A percentile compares a stretch with the other conserved stretches of the same genome.
phyloP scores from a whole-genome alignment of 148 eudicot genomes.

The Amaranthus hypochondriacus region DNA sequence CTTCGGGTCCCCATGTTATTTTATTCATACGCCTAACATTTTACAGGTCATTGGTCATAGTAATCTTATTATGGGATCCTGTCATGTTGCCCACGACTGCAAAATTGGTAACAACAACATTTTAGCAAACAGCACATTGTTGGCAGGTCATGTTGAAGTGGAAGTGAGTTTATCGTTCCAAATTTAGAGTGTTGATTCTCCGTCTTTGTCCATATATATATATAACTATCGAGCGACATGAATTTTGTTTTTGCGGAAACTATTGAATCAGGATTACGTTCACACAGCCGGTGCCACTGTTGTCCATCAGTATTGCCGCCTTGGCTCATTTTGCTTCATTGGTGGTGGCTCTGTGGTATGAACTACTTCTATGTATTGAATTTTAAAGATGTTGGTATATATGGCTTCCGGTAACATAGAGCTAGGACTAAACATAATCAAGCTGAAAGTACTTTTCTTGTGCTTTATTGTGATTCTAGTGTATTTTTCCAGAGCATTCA shows the following conservation, averaged over 20 bases:
- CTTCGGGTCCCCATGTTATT: not conserved
- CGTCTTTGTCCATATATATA: not conserved
- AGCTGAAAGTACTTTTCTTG: slow-evolving; percentile 1
- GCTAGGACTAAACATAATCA: not conserved
- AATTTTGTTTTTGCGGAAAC: slow-evolving; percentile 4
- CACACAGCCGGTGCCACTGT: slow-evolving; percentile 87
- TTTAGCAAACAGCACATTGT: slow-evolving; percentile 76
- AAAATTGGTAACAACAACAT: slow-evolving; percentile 81
- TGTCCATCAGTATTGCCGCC: slow-evolving; percentile 82
- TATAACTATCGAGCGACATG: not conserved
- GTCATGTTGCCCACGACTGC: slow-evolving; percentile 98
- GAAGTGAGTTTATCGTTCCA: slow-evolving; percentile 46
- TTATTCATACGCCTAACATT: slow-evolving; percentile 6
- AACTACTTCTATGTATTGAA: not conserved
- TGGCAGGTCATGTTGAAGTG: slow-evolving; percentile 86
- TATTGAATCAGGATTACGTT: slow-evolving; percentile 53
- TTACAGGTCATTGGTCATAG: slow-evolving; percentile 72
- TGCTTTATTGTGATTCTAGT: not conserved
- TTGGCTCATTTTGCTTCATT: slow-evolving; percentile 82
- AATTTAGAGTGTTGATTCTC: not conserved
- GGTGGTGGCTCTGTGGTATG: slow-evolving; percentile 98
- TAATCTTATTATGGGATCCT: slow-evolving; percentile 94
- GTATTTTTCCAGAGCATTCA: not conserved
- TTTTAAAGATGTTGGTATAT: not conserved
- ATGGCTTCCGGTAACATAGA: not conserved